Evolutionary conservation across 2,329 filamentous ascomycete species (phyloP).

Genomic region (Alternaria rosae): DNA sequence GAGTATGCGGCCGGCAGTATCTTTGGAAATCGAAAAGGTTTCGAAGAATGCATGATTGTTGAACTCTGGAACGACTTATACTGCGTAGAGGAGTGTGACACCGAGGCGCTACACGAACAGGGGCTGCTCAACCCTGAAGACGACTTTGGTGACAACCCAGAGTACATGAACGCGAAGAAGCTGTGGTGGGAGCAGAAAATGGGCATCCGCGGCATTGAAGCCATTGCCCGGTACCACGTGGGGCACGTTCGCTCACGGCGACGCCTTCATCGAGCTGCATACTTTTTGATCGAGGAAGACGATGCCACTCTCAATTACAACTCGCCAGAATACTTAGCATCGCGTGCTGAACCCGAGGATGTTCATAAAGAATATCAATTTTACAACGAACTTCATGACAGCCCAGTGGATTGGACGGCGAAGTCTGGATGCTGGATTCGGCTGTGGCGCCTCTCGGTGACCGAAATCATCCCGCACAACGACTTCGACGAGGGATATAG

Average conservation of each 20-base stretch:
- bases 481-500: background rate
- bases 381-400: background rate
- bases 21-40: background rate
- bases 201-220: background rate
- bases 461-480: background rate
- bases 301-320: background rate
- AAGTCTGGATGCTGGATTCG: background rate
- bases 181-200: background rate
- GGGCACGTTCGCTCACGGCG: background rate
- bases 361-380: background rate
- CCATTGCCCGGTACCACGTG: background rate
- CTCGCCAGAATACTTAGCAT: background rate
- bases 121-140: background rate
- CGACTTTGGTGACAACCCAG: background rate
- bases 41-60: background rate
- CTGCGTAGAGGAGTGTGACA: background rate
- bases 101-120: background rate
- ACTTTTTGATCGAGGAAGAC: background rate
- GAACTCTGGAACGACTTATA: background rate
- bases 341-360: background rate
- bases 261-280: background rate
- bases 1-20: background rate
- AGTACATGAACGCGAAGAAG: background rate
- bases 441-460: background rate
- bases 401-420: background rate